A percentile compares a stretch with the other conserved stretches of the same genome.
phyloP scores from a whole-genome alignment of 2,329 filamentous ascomycete genomes.

The Zasmidium cellare region DNA sequence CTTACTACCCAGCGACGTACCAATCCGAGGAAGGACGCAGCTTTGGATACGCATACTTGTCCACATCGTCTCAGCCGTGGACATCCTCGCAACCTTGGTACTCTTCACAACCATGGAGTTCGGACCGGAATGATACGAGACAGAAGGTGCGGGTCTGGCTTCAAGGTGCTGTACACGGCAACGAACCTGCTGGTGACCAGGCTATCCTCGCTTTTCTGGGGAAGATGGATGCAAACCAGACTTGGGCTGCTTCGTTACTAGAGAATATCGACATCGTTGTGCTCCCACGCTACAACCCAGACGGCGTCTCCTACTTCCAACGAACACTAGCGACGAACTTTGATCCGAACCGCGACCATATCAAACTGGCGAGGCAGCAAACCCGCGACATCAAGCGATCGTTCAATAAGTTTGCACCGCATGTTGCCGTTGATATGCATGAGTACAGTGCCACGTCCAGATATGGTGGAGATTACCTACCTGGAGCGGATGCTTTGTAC shows the following conservation, averaged over 20 bases:
- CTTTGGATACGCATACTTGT: constrained; percentile 34
- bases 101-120: constrained; percentile 20
- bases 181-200: constrained; percentile 41
- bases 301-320: constrained; percentile 38
- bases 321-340: constrained; percentile 35
- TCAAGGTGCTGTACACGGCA: constrained; percentile 39
- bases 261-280: constrained; percentile 37
- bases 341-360: constrained; percentile 28
- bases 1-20: constrained; percentile 30
- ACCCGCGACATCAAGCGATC: constrained; percentile 33
- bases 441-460: constrained; percentile 34
- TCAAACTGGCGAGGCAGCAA: constrained; percentile 34
- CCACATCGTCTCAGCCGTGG: not conserved
- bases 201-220: constrained; percentile 37
- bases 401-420: constrained; percentile 33
- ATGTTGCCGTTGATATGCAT: constrained; percentile 37
- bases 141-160: constrained; percentile 40
- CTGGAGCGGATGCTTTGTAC: constrained; percentile 32
- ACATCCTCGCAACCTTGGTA: not conserved
- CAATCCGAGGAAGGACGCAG: constrained; percentile 36
- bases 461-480: constrained; percentile 31
- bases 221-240: constrained; percentile 35
- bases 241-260: constrained; percentile 35
- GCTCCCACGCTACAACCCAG: constrained; percentile 39
- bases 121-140: constrained; percentile 8